These are phyloP conservation scores for Rhodotorula paludigena DNA, from an alignment of 768 basidiomycete species.

Conservation along the genomic window DNA sequence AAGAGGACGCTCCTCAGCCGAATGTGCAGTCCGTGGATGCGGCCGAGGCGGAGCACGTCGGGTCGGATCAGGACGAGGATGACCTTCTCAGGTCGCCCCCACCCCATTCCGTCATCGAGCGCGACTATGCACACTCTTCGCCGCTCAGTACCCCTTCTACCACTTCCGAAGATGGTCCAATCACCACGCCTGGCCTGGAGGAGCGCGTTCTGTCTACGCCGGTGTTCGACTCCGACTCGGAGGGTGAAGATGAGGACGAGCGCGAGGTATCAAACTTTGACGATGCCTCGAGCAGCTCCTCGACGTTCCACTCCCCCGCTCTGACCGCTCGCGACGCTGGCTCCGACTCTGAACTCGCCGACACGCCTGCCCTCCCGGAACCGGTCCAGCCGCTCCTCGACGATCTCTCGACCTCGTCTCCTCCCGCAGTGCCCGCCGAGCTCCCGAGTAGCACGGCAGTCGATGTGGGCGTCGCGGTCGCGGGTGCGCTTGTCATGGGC, in stretches of 20 bases:
- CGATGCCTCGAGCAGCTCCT: too few species aligned
- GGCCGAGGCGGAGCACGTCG: background rate
- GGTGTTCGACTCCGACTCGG: too few species aligned
- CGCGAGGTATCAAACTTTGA: too few species aligned
- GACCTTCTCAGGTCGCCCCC: background rate
- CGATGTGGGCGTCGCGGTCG: constrained; percentile 15
- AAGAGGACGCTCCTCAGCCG: too few species aligned
- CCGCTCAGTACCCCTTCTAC: too few species aligned
- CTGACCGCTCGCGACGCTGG: background rate
- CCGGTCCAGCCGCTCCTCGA: background rate
- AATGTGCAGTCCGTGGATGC: too few species aligned
- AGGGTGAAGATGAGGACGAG: too few species aligned
- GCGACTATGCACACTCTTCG: background rate
- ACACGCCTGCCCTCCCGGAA: background rate
- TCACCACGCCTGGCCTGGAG: too few species aligned
- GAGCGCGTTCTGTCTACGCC: too few species aligned
- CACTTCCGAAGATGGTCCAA: too few species aligned
- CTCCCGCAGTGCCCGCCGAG: background rate
- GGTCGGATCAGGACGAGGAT: background rate
- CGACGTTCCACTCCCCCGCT: background rate
- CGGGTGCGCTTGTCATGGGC: constrained; percentile 23
- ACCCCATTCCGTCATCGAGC: too few species aligned
- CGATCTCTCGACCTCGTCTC: background rate
- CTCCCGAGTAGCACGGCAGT: background rate
- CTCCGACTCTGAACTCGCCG: background rate